phyloP scores from a whole-genome alignment of 2,329 filamentous ascomycete genomes.

The Alternaria triticina region DNA sequence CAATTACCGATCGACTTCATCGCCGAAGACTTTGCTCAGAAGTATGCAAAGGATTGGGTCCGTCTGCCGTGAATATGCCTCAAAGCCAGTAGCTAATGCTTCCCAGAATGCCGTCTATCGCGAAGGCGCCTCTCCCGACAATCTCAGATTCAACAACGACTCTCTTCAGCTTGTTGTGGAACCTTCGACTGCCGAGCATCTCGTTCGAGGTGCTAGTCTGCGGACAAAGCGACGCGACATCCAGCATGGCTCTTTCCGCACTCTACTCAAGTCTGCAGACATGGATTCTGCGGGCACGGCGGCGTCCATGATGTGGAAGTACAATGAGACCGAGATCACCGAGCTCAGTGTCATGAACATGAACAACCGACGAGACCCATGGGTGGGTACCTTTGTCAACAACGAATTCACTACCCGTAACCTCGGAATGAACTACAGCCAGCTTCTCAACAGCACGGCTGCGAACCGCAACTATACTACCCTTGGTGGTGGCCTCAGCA shows the following conservation, averaged over 20 bases:
- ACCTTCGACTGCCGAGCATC: conserved; percentile 43
- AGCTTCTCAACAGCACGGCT: conserved; percentile 32
- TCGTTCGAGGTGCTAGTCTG: conserved; percentile 54
- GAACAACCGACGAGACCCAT: conserved; percentile 47
- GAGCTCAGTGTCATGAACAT: conserved; percentile 56
- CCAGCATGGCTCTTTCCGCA: conserved; percentile 56
- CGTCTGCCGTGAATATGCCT: neutral
- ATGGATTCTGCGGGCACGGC: conserved; percentile 49
- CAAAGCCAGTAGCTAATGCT: neutral
- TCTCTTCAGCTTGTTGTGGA: conserved; percentile 47
- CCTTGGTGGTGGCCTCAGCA: conserved; percentile 34
- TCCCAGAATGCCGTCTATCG: conserved; percentile 49
- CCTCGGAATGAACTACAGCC: conserved; percentile 52
- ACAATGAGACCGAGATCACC: conserved; percentile 53
- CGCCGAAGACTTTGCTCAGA: conserved; percentile 51
- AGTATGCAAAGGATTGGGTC: conserved; percentile 55
- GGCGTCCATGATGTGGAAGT: conserved; percentile 55
- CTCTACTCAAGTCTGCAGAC: conserved; percentile 51
- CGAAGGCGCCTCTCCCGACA: conserved; percentile 51
- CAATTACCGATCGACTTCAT: conserved; percentile 47
- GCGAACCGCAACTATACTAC: conserved; percentile 50
- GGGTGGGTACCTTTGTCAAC: conserved; percentile 49
- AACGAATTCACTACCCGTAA: conserved; percentile 48
- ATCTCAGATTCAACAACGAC: conserved; percentile 47
- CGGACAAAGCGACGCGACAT: conserved; percentile 55